Evolutionary conservation across 441 rosid genomes (phyloP).

Genomic region (Jatropha multifida): DNA sequence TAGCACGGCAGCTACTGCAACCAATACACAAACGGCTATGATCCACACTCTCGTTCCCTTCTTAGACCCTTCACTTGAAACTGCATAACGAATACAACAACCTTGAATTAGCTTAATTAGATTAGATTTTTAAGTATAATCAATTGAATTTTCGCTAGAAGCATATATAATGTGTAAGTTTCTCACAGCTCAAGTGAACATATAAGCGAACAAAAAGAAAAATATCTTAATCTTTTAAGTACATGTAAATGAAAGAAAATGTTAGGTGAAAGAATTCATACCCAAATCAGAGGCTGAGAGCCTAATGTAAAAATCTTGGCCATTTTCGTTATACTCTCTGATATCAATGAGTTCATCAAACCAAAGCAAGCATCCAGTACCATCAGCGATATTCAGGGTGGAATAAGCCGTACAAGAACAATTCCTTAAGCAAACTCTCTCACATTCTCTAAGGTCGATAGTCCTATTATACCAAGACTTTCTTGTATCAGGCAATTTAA

Average conservation of each 20-base stretch:
- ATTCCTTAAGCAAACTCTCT: slow-evolving; percentile 39
- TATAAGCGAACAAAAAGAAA: too few species aligned
- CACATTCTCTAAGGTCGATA: slow-evolving; percentile 50
- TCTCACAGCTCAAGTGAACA: neutral
- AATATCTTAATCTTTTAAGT: neutral
- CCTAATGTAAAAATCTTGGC: slow-evolving; percentile 62
- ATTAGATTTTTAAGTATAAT: neutral
- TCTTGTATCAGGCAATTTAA: slow-evolving; percentile 64
- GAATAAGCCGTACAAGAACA: slow-evolving; percentile 76
- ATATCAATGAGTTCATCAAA: slow-evolving; percentile 49
- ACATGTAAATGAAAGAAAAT: neutral
- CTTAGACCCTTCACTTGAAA: neutral
- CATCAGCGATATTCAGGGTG: slow-evolving; percentile 39
- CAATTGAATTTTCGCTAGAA: neutral
- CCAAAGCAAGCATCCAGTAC: slow-evolving; percentile 72
- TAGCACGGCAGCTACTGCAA: slow-evolving; percentile 6
- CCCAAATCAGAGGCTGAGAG: slow-evolving; percentile 57
- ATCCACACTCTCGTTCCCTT: slow-evolving; percentile 27
- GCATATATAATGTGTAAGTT: neutral
- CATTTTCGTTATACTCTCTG: slow-evolving; percentile 42
- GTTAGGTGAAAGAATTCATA: slow-evolving; percentile 14
- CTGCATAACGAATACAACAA: slow-evolving; percentile 4
- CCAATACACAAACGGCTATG: slow-evolving; percentile 13
- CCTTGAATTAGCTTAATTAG: neutral
- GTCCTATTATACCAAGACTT: slow-evolving; percentile 24